Conservation (phyloP, 164 flowering plant species). For the Magnolia kwangsiensis region DNA sequence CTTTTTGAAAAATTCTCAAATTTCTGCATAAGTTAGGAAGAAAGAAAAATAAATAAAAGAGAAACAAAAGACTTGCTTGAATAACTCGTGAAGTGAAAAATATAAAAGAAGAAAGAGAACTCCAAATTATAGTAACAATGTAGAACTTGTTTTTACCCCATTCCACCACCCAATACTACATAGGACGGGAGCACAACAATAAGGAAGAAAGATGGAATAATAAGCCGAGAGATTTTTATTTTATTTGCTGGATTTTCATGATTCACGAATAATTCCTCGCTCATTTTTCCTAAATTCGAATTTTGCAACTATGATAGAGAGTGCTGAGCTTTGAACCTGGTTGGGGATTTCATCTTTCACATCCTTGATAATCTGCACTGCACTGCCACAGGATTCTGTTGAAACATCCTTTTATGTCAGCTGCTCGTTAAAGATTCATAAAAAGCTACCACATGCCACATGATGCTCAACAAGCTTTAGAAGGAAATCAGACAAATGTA, state of each 20-base stretch:
- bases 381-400: slow-evolving; percentile 11
- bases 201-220: neutral
- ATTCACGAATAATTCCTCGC: too few species aligned
- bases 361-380: slow-evolving; percentile 1
- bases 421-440: neutral
- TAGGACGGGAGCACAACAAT: neutral
- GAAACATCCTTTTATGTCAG: slow-evolving; percentile 6
- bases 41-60: too few species aligned
- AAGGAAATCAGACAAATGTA: neutral
- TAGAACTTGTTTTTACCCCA: neutral
- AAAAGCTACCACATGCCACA: neutral
- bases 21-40: neutral
- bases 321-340: neutral
- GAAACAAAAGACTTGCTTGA: too few species aligned
- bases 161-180: neutral
- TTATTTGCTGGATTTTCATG: neutral
- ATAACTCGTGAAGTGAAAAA: neutral
- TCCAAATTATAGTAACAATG: neutral
- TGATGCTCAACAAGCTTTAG: neutral
- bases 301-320: slow-evolving; percentile 3
- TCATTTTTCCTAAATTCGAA: neutral
- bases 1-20: neutral
- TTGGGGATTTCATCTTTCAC: slow-evolving; percentile 9
- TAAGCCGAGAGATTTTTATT: neutral
- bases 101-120: neutral